phyloP scores from a whole-genome alignment of 2,329 filamentous ascomycete species.

The Fusarium floridanum region DNA sequence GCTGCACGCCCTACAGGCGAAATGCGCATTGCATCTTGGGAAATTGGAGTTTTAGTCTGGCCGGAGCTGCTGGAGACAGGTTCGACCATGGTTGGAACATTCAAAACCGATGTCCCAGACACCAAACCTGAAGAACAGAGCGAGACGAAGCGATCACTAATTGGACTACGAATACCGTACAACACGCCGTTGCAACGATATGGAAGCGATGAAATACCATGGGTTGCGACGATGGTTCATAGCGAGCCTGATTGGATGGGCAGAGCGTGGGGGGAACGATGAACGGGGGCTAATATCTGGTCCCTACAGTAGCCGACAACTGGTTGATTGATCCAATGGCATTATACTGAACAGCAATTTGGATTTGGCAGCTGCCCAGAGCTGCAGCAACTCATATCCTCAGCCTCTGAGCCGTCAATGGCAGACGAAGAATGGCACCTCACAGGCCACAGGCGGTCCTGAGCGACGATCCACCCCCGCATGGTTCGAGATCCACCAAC shows the following conservation, averaged over 20 bases:
- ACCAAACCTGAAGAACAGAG: constrained; percentile 33
- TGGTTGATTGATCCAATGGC: constrained; percentile 27
- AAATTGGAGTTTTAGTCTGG: constrained; percentile 88
- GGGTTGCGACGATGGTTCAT: constrained; percentile 77
- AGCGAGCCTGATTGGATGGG: constrained; percentile 72
- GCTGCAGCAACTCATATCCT: neutral
- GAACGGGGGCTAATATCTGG: neutral
- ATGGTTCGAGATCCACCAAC: constrained; percentile 31
- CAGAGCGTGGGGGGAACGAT: constrained; percentile 51
- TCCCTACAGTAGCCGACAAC: neutral
- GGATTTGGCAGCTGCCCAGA: constrained; percentile 4
- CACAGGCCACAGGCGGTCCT: constrained; percentile 22
- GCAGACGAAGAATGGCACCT: neutral
- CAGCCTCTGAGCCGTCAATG: neutral
- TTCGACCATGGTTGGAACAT: constrained; percentile 76
- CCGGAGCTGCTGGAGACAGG: constrained; percentile 68
- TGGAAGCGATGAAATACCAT: constrained; percentile 73
- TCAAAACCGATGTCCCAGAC: constrained; percentile 70
- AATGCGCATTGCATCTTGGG: constrained; percentile 82
- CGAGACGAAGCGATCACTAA: constrained; percentile 53
- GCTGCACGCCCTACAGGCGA: constrained; percentile 67
- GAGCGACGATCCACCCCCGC: constrained; percentile 43
- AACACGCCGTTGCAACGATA: constrained; percentile 80
- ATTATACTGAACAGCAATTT: constrained; percentile 12
- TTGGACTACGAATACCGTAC: constrained; percentile 87